These are phyloP conservation scores for Saccharomycopsis olivae DNA, from an alignment of 805 yeast species.

Conservation along the genomic window DNA sequence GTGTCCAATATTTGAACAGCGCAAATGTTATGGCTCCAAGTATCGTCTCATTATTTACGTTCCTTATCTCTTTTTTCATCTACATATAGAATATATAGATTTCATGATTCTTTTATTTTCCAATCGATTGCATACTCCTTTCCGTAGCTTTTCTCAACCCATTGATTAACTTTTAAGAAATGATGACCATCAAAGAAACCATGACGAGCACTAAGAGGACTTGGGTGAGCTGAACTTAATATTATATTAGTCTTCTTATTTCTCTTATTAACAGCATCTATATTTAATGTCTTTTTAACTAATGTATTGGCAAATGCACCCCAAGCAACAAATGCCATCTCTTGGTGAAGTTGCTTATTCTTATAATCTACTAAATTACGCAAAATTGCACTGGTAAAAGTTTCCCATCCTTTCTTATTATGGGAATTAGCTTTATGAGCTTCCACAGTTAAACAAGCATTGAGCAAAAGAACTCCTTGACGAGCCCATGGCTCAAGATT, in stretches of 20 bases:
- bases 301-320: slow-evolving; percentile 65
- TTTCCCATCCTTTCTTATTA: slow-evolving; percentile 86
- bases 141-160: slow-evolving; percentile 45
- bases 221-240: slow-evolving; percentile 80
- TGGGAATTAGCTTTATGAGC: slow-evolving; percentile 94
- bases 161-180: slow-evolving; percentile 64
- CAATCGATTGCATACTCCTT: slow-evolving; percentile 50
- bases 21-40: too few relatives aligned
- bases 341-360: slow-evolving; percentile 30
- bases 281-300: slow-evolving; percentile 23
- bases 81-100: too few relatives aligned
- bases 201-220: slow-evolving; percentile 83
- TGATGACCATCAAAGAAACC: slow-evolving; percentile 77
- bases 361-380: slow-evolving; percentile 39
- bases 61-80: too few relatives aligned
- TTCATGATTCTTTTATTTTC: too few relatives aligned
- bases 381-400: slow-evolving; percentile 68
- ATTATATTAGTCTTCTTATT: slow-evolving; percentile 33
- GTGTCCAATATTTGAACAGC: background rate
- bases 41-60: too few relatives aligned
- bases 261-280: slow-evolving; percentile 25
- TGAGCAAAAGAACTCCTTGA: slow-evolving; percentile 79
- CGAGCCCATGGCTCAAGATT: slow-evolving; percentile 76
- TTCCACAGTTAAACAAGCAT: slow-evolving; percentile 81
- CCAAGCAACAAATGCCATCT: slow-evolving; percentile 74